These are phyloP conservation scores for Lasiodiplodia gonubiensis DNA, from an alignment of 2,329 filamentous ascomycete genomes.

Conservation along the genomic window DNA sequence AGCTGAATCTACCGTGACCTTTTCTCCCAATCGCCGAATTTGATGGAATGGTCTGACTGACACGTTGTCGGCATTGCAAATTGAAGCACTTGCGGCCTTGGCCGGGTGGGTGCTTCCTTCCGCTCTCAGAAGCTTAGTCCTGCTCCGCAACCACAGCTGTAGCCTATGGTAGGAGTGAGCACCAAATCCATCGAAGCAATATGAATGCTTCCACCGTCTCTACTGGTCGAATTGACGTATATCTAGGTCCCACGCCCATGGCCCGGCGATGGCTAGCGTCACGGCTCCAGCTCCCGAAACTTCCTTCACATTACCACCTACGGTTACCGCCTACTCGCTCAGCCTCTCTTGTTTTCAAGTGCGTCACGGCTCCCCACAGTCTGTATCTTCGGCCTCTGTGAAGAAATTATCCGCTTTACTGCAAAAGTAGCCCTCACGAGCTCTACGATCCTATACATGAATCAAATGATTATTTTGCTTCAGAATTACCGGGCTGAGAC, in stretches of 20 bases:
- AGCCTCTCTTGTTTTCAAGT: not conserved
- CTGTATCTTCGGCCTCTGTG: not conserved
- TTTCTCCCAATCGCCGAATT: too few species aligned
- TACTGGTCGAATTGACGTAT: too few species aligned
- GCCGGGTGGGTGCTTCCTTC: too few species aligned
- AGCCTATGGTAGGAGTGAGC: too few species aligned
- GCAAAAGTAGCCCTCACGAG: not conserved
- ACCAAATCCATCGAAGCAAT: too few species aligned
- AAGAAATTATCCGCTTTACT: not conserved
- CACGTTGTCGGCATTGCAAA: too few species aligned
- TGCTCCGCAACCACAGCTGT: too few species aligned
- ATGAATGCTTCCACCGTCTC: too few species aligned
- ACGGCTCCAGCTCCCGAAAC: conserved; percentile 5
- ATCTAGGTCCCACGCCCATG: not conserved
- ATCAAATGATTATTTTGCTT: too few species aligned
- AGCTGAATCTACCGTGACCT: not conserved
- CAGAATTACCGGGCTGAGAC: conserved; percentile 2
- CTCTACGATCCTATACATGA: not conserved
- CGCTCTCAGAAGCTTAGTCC: too few species aligned
- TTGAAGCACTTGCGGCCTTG: too few species aligned
- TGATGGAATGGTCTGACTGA: too few species aligned
- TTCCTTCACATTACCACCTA: not conserved
- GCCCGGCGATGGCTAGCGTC: not conserved
- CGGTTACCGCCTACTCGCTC: not conserved
- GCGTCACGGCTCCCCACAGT: conserved; percentile 4